Base-by-base conservation (phyloP, 2,329 filamentous ascomycete genomes). In the Penicillium concentricum region DNA sequence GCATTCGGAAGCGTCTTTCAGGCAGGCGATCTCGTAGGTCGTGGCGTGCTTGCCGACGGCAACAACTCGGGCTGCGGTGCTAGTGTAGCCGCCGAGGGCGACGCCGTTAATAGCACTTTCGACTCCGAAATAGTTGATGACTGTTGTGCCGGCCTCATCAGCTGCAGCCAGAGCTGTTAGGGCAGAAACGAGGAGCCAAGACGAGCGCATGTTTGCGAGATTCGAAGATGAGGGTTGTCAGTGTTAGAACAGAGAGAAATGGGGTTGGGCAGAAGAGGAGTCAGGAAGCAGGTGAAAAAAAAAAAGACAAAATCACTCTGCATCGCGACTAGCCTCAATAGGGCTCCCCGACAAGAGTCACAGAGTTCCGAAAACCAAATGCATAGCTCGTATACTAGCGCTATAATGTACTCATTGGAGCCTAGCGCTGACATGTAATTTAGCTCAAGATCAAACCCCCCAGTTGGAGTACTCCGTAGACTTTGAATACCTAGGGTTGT, bases 1-100 rank as follows among this genome's bases (percentile, higher is more conserved):
- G 39, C 56, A 58, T 18, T 55, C 26, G 15, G 44, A 13, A 20
- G 51, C 51, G 22, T 15, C 42, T 32, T 20, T 9, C 24, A 39
- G 4, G 13, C 56, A 58, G 22, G 7, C 34, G 18, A 58, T 35
- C 41, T 56, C 56, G 30, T 58, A 58, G 28, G 56, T 58, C 12
- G 56, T 58, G 26, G 56, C 56, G 18, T 48, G 22, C 35, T 55
- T 51, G 46, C 50, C 46, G 15, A 50, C 47, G 32, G 45, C 52
- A 20, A 51, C 22, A 5, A 58, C 39, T 8, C 56, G 46, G 2
- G 39, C 56, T 20, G 41, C 52, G 35, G 35, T 35, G 43, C 51
- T 58, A 28, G 51, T 46, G 47, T 52, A 58, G 28, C 7, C 32
- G 12, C 46, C 38, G 4, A 54, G 2, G 4, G 54, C n/a, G 32